phyloP scores from a whole-genome alignment of 495 filamentous ascomycete species.

The Penicillium soppii region DNA sequence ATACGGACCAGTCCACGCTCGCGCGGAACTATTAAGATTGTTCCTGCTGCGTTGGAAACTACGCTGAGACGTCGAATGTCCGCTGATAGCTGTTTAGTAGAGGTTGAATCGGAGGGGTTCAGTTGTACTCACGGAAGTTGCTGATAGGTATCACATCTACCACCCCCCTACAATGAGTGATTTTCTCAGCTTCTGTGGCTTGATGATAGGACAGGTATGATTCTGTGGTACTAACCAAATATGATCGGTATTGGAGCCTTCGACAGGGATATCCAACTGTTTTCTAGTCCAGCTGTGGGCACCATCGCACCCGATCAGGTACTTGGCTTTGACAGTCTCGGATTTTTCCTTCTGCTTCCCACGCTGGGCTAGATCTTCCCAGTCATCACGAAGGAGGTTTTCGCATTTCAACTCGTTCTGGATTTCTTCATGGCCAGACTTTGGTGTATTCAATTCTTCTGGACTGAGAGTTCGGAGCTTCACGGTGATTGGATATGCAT shows the following conservation, averaged over 20 bases:
- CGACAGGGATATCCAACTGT: constrained; percentile 52
- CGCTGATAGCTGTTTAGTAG: constrained; percentile 21
- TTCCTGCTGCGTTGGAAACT: constrained; percentile 59
- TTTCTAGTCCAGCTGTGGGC: constrained; percentile 63
- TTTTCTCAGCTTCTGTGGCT: background rate
- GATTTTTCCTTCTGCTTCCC: constrained; percentile 28
- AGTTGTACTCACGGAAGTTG: constrained; percentile 52
- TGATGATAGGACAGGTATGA: background rate
- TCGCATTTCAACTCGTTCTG: constrained; percentile 50
- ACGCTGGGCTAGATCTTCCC: constrained; percentile 49
- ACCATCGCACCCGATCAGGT: constrained; percentile 67
- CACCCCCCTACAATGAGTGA: constrained; percentile 40
- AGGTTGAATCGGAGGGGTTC: background rate
- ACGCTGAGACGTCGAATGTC: constrained; percentile 63
- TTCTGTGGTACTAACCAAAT: constrained; percentile 44
- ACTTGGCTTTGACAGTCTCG: constrained; percentile 56
- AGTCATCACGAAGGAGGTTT: constrained; percentile 54
- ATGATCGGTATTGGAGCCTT: constrained; percentile 60
- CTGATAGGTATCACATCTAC: constrained; percentile 66
- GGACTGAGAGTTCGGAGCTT: constrained; percentile 44
- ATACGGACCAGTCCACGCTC: constrained; percentile 66
- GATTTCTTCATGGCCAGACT: background rate
- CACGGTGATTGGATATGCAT: constrained; percentile 55
- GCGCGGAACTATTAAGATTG: constrained; percentile 66
- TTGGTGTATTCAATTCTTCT: constrained; percentile 36